A percentile compares a stretch with the other conserved stretches of the same genome.
phyloP scores from a whole-genome alignment of 2,329 filamentous ascomycete species.

The Alternaria metachromatica region DNA sequence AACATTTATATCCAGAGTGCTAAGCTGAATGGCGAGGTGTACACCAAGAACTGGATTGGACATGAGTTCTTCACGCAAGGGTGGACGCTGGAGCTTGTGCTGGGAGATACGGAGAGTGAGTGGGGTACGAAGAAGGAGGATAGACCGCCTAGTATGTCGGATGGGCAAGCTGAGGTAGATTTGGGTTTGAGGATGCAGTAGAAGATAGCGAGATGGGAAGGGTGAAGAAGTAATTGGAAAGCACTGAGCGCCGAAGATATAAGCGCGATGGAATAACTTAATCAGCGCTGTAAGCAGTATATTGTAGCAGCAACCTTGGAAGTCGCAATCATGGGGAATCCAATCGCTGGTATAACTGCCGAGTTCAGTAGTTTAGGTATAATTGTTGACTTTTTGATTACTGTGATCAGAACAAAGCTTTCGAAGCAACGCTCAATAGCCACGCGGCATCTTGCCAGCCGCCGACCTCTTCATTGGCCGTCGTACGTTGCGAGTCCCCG shows the following conservation, averaged over 20 bases:
- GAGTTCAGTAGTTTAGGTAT: background rate
- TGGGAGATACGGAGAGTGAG: conserved; percentile 51
- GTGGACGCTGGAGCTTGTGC: conserved; percentile 50
- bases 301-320: background rate
- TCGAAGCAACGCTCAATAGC: conserved; percentile 62
- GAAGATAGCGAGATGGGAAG: background rate
- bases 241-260: background rate
- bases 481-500: conserved; percentile 16
- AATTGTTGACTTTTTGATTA: background rate
- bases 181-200: background rate
- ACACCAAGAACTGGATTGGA: conserved; percentile 54
- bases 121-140: conserved; percentile 54
- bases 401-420: conserved; percentile 47
- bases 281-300: background rate
- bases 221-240: background rate
- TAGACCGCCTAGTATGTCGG: conserved; percentile 29
- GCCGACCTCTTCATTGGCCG: conserved; percentile 45
- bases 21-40: conserved; percentile 51
- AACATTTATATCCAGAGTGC: conserved; percentile 55
- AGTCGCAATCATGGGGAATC: background rate
- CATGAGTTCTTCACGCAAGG: conserved; percentile 56
- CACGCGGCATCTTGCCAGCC: conserved; percentile 67
- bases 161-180: background rate
- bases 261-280: background rate
- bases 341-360: background rate